These are phyloP conservation scores for Cercophora scortea DNA, from an alignment of 495 filamentous ascomycete genomes.

Conservation along the genomic window DNA sequence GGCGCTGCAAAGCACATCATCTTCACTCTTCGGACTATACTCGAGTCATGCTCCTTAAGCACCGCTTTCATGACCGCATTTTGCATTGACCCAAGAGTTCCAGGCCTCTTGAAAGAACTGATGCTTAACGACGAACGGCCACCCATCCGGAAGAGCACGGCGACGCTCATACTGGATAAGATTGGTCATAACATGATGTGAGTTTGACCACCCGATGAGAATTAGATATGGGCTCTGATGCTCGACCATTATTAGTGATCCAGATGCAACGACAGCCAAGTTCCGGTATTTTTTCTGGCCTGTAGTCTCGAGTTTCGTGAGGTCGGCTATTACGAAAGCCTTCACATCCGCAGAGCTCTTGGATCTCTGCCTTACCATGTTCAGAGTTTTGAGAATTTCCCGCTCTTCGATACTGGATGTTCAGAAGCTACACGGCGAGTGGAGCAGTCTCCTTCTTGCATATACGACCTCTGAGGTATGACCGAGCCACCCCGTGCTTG, in stretches of 20 bases:
- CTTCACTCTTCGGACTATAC: slow-evolving; percentile 52
- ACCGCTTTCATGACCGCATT: slow-evolving; percentile 52
- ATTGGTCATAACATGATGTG: slow-evolving; percentile 3
- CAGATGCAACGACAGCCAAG: slow-evolving; percentile 17
- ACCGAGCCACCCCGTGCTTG: no score
- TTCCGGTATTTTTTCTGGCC: slow-evolving; percentile 43
- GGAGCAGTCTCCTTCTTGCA: slow-evolving; percentile 13
- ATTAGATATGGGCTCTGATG: neutral
- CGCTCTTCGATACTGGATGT: slow-evolving; percentile 44
- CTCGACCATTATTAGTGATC: neutral
- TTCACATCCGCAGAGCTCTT: slow-evolving; percentile 38
- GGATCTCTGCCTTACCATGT: slow-evolving; percentile 37
- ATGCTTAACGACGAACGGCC: slow-evolving; percentile 34
- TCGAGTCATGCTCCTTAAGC: slow-evolving; percentile 58
- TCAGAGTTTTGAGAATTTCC: slow-evolving; percentile 46
- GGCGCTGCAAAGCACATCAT: slow-evolving; percentile 36
- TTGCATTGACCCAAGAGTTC: slow-evolving; percentile 24
- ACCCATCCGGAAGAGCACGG: slow-evolving; percentile 32
- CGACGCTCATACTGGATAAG: slow-evolving; percentile 27
- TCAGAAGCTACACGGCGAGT: slow-evolving; percentile 11
- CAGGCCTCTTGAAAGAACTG: slow-evolving; percentile 26
- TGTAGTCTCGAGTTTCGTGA: slow-evolving; percentile 33
- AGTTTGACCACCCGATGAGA: neutral
- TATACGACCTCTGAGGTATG: slow-evolving; percentile 27
- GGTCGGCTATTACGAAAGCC: slow-evolving; percentile 25